These are phyloP conservation scores for Pseudozyma pruni DNA, from an alignment of 1,284 basidiomycete species.

Conservation along the genomic window DNA sequence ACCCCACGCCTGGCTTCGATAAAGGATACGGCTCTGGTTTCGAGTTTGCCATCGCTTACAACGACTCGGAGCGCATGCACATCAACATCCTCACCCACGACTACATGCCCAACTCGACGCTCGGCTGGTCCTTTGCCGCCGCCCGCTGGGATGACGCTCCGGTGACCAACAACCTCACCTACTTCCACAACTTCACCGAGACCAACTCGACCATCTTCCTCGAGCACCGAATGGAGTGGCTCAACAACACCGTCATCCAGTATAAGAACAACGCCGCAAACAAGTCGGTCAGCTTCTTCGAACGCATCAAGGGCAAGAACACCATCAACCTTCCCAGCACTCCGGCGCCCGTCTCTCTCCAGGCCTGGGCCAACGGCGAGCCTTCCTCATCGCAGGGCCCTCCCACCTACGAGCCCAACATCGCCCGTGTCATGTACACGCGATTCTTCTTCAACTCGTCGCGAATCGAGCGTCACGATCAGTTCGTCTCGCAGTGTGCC, in stretches of 20 bases:
- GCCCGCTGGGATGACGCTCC: constrained; percentile 39
- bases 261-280: constrained; percentile 50
- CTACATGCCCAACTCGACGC: constrained; percentile 49
- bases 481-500: constrained; percentile 47
- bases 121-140: constrained; percentile 49
- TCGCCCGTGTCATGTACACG: constrained; percentile 52
- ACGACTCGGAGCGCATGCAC: constrained; percentile 41
- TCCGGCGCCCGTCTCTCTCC: constrained; percentile 47
- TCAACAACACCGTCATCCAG: constrained; percentile 41
- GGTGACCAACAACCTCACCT: constrained; percentile 37
- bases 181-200: constrained; percentile 46
- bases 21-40: constrained; percentile 41
- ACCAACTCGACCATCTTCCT: constrained; percentile 29
- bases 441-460: constrained; percentile 64
- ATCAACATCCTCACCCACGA: constrained; percentile 43
- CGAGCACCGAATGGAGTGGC: constrained; percentile 61
- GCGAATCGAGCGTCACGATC: constrained; percentile 29
- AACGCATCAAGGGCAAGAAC: constrained; percentile 29
- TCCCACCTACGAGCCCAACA: constrained; percentile 34
- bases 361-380: constrained; percentile 54
- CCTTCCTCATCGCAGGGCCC: constrained; percentile 45
- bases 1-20: constrained; percentile 17
- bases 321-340: constrained; percentile 50
- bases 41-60: constrained; percentile 44
- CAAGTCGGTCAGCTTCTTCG: constrained; percentile 28